A percentile compares a stretch with the other conserved stretches of the same genome.
These are phyloP conservation scores for Paecilomyces sp. DNA, from an alignment of 2,329 filamentous ascomycete species.

Conservation along the genomic window DNA sequence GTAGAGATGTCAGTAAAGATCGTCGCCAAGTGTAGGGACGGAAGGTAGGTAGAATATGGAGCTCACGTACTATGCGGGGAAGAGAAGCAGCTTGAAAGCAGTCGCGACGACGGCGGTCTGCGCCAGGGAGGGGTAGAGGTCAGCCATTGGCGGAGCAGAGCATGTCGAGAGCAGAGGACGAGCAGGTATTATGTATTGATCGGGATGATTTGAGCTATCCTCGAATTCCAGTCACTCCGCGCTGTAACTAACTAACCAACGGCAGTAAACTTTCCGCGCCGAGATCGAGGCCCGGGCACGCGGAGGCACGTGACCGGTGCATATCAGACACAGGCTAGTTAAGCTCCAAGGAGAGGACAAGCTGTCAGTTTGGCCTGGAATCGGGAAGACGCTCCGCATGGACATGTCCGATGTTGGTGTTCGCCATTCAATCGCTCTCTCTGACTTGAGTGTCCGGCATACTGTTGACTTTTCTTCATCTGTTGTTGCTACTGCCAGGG, in stretches of 20 bases:
- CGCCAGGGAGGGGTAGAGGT: slow-evolving; percentile 75
- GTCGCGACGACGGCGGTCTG: slow-evolving; percentile 82
- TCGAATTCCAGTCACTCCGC: background rate
- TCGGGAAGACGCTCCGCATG: slow-evolving; percentile 18
- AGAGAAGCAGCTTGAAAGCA: slow-evolving; percentile 84
- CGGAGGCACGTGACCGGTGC: slow-evolving; percentile 1
- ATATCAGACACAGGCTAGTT: background rate
- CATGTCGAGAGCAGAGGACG: slow-evolving; percentile 13
- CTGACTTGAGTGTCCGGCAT: slow-evolving; percentile 42
- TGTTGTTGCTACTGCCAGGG: slow-evolving; percentile 42
- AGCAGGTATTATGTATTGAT: background rate
- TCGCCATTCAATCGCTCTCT: slow-evolving; percentile 39
- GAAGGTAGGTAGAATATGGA: slow-evolving; percentile 1
- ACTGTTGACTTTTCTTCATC: slow-evolving; percentile 46
- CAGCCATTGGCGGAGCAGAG: slow-evolving; percentile 54
- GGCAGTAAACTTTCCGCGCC: background rate
- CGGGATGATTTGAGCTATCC: no score
- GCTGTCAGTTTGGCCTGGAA: slow-evolving; percentile 8
- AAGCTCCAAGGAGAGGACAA: slow-evolving; percentile 9
- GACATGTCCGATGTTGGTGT: slow-evolving; percentile 37
- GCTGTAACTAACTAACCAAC: no score
- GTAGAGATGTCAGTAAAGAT: slow-evolving; percentile 6
- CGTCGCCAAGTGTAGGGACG: background rate
- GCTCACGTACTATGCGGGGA: slow-evolving; percentile 79
- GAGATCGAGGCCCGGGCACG: background rate